Evolutionary conservation across 1,284 basidiomycete genomes (phyloP), one percentile per base, ranked within the genome.

Genomic region (Stereum hirsutum): DNA sequence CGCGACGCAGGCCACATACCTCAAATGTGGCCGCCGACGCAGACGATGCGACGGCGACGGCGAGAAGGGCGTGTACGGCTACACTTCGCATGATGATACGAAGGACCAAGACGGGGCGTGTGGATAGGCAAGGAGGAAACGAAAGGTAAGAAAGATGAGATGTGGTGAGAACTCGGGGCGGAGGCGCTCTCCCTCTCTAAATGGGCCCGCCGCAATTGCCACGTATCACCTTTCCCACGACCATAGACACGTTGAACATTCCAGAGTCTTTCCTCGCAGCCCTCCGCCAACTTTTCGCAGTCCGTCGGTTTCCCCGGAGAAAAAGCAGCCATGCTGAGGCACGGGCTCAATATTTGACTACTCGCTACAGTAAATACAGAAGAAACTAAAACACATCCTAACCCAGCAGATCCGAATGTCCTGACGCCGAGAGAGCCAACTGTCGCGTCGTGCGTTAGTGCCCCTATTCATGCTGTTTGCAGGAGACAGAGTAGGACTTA

Each of bases 371-470:
- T 46, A 55, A 44, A 41, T 38, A 45, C 41, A 48, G n/a, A 17
- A 30, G 31, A n/a, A 27, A 6, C 36, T 20, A 49, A 41, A 43
- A 34, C 37, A 45, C 42, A 49, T 35, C 47, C 55, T 66, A 86
- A 42, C 89, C 85, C 46, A 94, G 70, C 49, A 94, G 64, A 64
- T 95, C 91, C 37, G 84, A 89, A 62, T 93, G 89, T 24, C 89
- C 90, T 38, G 88, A 89, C 24, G 91, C 90, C 46, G 89, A 91
- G 49, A 95, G 69, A 14, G 91, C 91, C 47, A 95, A 70, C 85
- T 89, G 51, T 24, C 34, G 27, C 27, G 44, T 47, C 35, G 26
- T 21, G 19, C 2, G 35, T 54, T 20, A 59, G 40, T 37, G 49
- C 35, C 20, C 54, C 34, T 41, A 30, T 19, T 42, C 8, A 44